Conservation (phyloP, 108 stramenopile genomes). For the Cylindrotheca closterium region DNA sequence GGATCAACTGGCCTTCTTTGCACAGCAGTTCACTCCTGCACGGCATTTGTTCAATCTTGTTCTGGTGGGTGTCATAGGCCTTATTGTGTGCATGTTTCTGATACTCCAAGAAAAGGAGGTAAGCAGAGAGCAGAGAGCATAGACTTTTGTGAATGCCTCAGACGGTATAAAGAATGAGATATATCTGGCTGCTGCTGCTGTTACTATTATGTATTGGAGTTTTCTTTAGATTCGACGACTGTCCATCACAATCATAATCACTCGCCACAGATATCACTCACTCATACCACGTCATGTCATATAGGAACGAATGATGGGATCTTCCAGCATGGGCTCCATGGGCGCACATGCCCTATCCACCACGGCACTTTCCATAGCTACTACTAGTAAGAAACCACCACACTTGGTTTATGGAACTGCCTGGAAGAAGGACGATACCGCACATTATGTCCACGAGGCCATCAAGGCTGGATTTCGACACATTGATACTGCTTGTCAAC, state of each 20-base stretch:
- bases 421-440: constrained; percentile 89
- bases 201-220: too few relatives aligned
- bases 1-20: not conserved
- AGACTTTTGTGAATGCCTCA: too few relatives aligned
- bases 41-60: not conserved
- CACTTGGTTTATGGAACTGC: constrained; percentile 84
- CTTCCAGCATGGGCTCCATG: too few relatives aligned
- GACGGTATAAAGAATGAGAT: too few relatives aligned
- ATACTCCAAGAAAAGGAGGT: not conserved
- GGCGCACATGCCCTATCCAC: not conserved
- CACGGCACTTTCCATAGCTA: not conserved
- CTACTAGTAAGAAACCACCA: constrained; percentile 25
- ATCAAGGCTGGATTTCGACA: constrained; percentile 83
- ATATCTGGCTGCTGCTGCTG: too few relatives aligned
- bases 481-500: constrained; percentile 94
- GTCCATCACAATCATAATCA: too few relatives aligned
- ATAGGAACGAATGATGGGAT: too few relatives aligned
- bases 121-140: too few relatives aligned
- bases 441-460: constrained; percentile 66
- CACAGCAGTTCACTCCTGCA: not conserved
- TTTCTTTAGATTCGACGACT: too few relatives aligned
- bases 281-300: too few relatives aligned
- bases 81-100: not conserved
- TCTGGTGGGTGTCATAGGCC: not conserved
- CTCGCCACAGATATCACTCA: too few relatives aligned